A percentile compares a stretch with the other conserved stretches of the same genome.
Evolutionary conservation across 2,329 filamentous ascomycete genomes (phyloP).

Genomic region (Monilinia aucupariae): DNA sequence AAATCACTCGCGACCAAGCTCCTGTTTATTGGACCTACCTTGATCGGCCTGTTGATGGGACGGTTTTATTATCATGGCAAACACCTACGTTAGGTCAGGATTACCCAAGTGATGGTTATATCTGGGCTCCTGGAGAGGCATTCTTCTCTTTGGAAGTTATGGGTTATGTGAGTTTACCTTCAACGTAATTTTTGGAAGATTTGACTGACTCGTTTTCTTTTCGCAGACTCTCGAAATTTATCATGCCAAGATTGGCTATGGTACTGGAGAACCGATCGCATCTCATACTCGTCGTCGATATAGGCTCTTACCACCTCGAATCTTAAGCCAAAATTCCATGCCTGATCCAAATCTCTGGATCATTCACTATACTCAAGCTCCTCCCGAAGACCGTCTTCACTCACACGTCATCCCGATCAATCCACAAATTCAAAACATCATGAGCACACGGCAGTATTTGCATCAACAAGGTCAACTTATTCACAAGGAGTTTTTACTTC

Average conservation of each 20-base stretch:
- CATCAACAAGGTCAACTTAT: constrained; percentile 74
- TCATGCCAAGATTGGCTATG: constrained; percentile 74
- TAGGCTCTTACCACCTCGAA: constrained; percentile 68
- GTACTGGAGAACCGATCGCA: constrained; percentile 67
- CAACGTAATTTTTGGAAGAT: background rate
- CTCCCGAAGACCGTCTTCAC: constrained; percentile 68
- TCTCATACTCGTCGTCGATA: constrained; percentile 79
- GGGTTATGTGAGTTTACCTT: constrained; percentile 53
- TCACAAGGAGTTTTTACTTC: constrained; percentile 91
- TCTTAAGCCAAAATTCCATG: constrained; percentile 63
- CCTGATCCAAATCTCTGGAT: constrained; percentile 84
- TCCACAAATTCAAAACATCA: constrained; percentile 53
- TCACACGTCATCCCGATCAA: constrained; percentile 60
- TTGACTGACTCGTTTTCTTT: constrained; percentile 18
- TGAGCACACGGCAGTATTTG: constrained; percentile 59
- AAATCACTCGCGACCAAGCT: constrained; percentile 76
- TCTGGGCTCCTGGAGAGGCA: constrained; percentile 81
- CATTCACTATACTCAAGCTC: constrained; percentile 78
- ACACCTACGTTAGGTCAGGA: constrained; percentile 65
- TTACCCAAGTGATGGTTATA: constrained; percentile 86
- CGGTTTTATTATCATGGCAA: constrained; percentile 84
- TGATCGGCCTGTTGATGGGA: constrained; percentile 73
- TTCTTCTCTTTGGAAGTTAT: constrained; percentile 67
- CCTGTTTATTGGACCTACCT: constrained; percentile 94
- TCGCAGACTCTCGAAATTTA: constrained; percentile 80